phyloP scores from a whole-genome alignment of 371 early-diverging fungal species.

The Mucor sp. region DNA sequence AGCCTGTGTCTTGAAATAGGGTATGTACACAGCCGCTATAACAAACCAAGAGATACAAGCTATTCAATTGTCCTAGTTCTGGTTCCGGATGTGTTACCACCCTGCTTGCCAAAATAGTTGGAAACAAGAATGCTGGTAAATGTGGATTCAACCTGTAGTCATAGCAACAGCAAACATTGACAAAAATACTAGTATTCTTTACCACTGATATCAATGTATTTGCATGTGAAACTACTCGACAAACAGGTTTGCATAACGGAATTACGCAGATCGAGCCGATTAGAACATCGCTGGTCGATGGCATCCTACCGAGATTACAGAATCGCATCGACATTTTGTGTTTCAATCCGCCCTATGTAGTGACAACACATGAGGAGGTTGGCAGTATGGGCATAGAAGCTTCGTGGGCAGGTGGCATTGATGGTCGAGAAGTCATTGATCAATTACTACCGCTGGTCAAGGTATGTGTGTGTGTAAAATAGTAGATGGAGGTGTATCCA shows the following conservation, averaged over 20 bases:
- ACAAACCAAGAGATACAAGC: background rate
- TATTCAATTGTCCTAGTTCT: slow-evolving; percentile 49
- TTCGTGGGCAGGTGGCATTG: slow-evolving; percentile 94
- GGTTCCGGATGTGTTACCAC: slow-evolving; percentile 90
- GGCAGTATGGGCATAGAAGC: slow-evolving; percentile 78
- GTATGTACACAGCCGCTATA: slow-evolving; percentile 33
- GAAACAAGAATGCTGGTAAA: slow-evolving; percentile 43
- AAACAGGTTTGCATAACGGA: slow-evolving; percentile 64
- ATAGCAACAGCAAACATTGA: too few species aligned
- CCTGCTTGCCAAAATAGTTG: slow-evolving; percentile 68
- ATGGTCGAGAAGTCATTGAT: slow-evolving; percentile 93
- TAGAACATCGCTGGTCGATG: slow-evolving; percentile 57
- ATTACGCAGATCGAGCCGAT: slow-evolving; percentile 59
- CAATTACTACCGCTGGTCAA: slow-evolving; percentile 71
- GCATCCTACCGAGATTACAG: slow-evolving; percentile 57
- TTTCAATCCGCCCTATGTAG: slow-evolving; percentile 95
- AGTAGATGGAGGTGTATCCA: background rate
- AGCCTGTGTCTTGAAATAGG: slow-evolving; percentile 85
- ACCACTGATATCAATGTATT: slow-evolving; percentile 86
- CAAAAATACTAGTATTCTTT: slow-evolving; percentile 38
- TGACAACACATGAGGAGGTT: slow-evolving; percentile 76
- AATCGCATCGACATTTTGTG: slow-evolving; percentile 77
- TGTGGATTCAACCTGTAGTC: background rate
- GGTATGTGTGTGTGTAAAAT: slow-evolving; percentile 31
- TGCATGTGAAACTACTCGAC: slow-evolving; percentile 67